Base-by-base conservation (phyloP, 345 rosid species). In the Syzygium aromaticum region DNA sequence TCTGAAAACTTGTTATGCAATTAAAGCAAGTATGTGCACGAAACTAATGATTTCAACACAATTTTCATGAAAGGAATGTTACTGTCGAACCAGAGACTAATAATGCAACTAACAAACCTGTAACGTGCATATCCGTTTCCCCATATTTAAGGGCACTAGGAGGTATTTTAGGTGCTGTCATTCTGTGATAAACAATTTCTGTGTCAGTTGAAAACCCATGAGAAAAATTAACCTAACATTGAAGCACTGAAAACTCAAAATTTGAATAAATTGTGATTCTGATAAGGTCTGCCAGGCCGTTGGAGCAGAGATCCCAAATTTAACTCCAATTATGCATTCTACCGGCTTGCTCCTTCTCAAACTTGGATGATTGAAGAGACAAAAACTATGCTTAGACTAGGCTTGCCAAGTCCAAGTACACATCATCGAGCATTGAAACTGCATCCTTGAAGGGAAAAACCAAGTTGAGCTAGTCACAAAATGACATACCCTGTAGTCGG, bases 101-200 rank as follows among this genome's bases (percentile, higher is more conserved):
- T 52, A 54, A 84, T n/a, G 59, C 56, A 73, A 73, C 38, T 5
- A 53, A 90, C 91, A 87, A 86, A 94, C 98, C 94, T 96, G 95
- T 87, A 88, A 92, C 96, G 88, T 91, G 91, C 90, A 96, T 84
- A 88, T 95, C 89, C 84, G 95, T 94, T 93, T 96, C 99, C 78
- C 99, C 97, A 88, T 84, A 84, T 90, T 93, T 93, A 59, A 95
- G 95, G 89, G 98, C 95, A 84, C 89, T 87, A 30, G 93, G 89
- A 52, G 96, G 98, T 89, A 96, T 96, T 82, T 91, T 80, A 46
- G 99, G 99, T 8, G 96, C 99, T 64, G 99, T 94, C 96, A 95
- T 95, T 85, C 98, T 96, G 94, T 89, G 86, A 63, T 56, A 85
- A 40, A 33, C 83, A 54, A 86, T 25, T 40, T 19, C 13, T 10